phyloP scores from a whole-genome alignment of 306 rosid genomes.

The Cucurbita moschata region DNA sequence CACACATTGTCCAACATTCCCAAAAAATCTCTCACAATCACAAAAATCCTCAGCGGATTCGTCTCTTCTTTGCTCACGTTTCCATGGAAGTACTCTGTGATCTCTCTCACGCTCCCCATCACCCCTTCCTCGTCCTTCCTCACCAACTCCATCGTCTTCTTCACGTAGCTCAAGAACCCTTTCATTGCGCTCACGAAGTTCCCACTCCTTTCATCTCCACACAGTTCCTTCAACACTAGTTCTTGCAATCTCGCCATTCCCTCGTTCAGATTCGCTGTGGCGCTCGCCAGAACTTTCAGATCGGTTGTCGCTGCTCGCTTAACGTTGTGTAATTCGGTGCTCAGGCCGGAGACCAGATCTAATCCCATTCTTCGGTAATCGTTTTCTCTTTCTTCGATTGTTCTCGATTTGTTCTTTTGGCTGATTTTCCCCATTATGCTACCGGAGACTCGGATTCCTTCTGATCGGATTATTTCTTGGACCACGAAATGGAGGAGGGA shows the following conservation, averaged over 20 bases:
- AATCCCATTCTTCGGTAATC: constrained; percentile 80
- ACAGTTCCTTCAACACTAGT: constrained; percentile 28
- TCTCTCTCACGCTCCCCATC: constrained; percentile 50
- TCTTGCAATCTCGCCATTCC: constrained; percentile 32
- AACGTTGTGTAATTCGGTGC: constrained; percentile 74
- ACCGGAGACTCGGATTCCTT: constrained; percentile 67
- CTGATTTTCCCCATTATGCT: constrained; percentile 92
- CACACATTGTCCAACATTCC: constrained; percentile 84
- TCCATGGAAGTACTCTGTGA: constrained; percentile 87
- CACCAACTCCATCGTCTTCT: constrained; percentile 36
- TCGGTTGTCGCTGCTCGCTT: constrained; percentile 79
- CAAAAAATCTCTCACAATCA: constrained; percentile 84
- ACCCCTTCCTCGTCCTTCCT: constrained; percentile 58
- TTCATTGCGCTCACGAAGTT: constrained; percentile 34
- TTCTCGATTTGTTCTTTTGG: constrained; percentile 37
- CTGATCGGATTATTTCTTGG: constrained; percentile 69
- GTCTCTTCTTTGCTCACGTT: constrained; percentile 71
- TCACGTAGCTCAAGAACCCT: constrained; percentile 37
- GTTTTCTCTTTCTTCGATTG: constrained; percentile 64
- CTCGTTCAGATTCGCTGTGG: constrained; percentile 49
- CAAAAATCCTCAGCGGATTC: constrained; percentile 68
- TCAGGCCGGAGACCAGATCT: constrained; percentile 70
- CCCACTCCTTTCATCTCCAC: constrained; percentile 20
- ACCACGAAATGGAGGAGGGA: constrained; percentile 87
- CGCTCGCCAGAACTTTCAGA: constrained; percentile 62